These are phyloP conservation scores for Populus hybrid DNA, from an alignment of 441 rosid species.

Conservation along the genomic window DNA sequence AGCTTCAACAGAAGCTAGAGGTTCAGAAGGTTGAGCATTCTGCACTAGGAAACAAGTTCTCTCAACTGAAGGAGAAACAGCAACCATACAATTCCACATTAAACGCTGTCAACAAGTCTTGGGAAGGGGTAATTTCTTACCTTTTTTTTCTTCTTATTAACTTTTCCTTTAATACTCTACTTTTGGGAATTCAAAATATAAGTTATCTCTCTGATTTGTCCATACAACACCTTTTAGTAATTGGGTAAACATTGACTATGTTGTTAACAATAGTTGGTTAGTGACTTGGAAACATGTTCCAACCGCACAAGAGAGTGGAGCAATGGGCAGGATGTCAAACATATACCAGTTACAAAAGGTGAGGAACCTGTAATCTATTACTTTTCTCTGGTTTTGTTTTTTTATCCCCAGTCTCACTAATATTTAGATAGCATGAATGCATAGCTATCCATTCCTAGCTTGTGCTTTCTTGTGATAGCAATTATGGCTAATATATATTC, in stretches of 20 bases:
- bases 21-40: constrained; percentile 73
- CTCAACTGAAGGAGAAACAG: constrained; percentile 60
- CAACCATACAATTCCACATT: constrained; percentile 54
- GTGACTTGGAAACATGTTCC: constrained; percentile 63
- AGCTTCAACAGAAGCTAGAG: constrained; percentile 83
- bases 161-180: neutral
- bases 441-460: neutral
- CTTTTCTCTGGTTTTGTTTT: neutral
- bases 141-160: neutral
- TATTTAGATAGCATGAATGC: neutral
- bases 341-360: constrained; percentile 42
- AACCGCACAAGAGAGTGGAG: constrained; percentile 43
- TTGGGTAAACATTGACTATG: constrained; percentile 29
- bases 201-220: constrained; percentile 14
- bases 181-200: neutral
- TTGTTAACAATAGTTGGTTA: constrained; percentile 55
- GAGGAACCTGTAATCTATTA: constrained; percentile 24
- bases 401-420: neutral
- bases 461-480: neutral
- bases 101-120: constrained; percentile 61
- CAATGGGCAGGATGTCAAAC: constrained; percentile 29
- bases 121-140: constrained; percentile 55
- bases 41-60: constrained; percentile 55
- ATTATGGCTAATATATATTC: neutral
- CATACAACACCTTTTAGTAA: constrained; percentile 1